Conservation (phyloP, 2,329 filamentous ascomycete species). For the Pseudogymnoascus sp. region DNA sequence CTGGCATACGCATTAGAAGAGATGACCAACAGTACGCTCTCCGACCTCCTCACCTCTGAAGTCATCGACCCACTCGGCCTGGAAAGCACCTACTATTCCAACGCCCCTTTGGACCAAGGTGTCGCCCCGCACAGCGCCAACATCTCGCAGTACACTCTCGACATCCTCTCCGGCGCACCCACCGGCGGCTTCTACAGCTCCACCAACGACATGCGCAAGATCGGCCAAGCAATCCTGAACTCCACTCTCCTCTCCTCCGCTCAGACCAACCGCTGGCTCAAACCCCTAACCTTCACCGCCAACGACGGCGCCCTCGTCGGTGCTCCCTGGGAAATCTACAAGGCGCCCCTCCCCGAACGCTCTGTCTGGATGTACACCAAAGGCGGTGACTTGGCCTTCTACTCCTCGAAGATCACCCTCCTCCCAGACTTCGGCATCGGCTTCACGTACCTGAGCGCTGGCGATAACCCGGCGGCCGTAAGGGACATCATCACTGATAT, state of each 20-base stretch:
- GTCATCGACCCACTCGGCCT: constrained; percentile 29
- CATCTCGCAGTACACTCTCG: constrained; percentile 10
- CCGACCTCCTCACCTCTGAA: constrained; percentile 24
- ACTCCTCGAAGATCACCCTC: constrained; percentile 32
- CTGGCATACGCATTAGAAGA: constrained; percentile 33
- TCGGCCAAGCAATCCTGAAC: constrained; percentile 20
- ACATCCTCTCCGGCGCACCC: constrained; percentile 14
- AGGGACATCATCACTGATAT: constrained; percentile 21
- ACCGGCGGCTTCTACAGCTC: constrained; percentile 33
- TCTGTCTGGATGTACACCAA: constrained; percentile 35
- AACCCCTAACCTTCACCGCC: constrained; percentile 19
- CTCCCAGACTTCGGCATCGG: constrained; percentile 37
- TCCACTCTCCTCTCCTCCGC: constrained; percentile 17
- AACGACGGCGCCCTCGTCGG: constrained; percentile 17
- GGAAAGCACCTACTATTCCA: constrained; percentile 23
- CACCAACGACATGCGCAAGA: constrained; percentile 24
- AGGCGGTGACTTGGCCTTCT: constrained; percentile 33
- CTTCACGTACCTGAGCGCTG: constrained; percentile 33
- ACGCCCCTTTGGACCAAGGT: constrained; percentile 9
- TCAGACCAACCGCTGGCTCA: constrained; percentile 22
- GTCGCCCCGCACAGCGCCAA: constrained; percentile 15
- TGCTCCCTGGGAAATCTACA: constrained; percentile 24
- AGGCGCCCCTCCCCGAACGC: constrained; percentile 12
- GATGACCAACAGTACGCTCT: constrained; percentile 30
- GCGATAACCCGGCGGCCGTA: constrained; percentile 11